phyloP scores from a whole-genome alignment of 1,284 basidiomycete species.

The Amylostereum areolatum region DNA sequence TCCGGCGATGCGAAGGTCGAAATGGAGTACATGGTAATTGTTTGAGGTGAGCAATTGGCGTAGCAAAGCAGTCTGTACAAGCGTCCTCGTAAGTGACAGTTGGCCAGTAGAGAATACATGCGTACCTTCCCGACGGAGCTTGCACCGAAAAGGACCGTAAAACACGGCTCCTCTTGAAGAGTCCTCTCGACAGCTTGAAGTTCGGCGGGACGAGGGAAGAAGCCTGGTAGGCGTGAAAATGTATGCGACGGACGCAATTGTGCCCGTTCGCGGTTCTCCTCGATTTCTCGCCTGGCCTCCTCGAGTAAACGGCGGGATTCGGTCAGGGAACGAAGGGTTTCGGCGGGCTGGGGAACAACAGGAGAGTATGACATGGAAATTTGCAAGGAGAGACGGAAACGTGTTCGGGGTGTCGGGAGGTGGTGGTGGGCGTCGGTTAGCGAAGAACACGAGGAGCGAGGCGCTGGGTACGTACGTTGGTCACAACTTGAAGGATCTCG shows the following conservation, averaged over 20 bases:
- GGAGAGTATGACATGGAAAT: conserved; percentile 8
- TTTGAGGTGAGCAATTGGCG: conserved; percentile 66
- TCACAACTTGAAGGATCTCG: neutral
- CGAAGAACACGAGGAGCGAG: neutral
- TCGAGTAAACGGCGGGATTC: conserved; percentile 71
- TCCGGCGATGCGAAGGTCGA: conserved; percentile 78
- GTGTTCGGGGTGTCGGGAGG: neutral
- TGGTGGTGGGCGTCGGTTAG: neutral
- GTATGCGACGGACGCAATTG: conserved; percentile 72
- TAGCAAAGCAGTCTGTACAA: conserved; percentile 60
- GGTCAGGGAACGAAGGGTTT: conserved; percentile 70
- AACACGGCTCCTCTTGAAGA: conserved; percentile 66
- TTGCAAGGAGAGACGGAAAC: conserved; percentile 6
- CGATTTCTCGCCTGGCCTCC: conserved; percentile 67
- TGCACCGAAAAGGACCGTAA: conserved; percentile 78
- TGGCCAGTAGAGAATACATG: neutral
- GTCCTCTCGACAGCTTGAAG: conserved; percentile 55
- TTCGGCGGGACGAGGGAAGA: conserved; percentile 65
- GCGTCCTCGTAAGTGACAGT: neutral
- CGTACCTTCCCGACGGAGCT: conserved; percentile 71
- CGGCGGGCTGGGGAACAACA: conserved; percentile 49
- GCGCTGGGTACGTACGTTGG: neutral
- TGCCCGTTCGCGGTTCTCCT: conserved; percentile 56
- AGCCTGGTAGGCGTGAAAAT: conserved; percentile 68
- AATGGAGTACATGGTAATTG: conserved; percentile 73